Base-by-base conservation (phyloP, 129 eudicot genomes). In the Lactuca saligna region DNA sequence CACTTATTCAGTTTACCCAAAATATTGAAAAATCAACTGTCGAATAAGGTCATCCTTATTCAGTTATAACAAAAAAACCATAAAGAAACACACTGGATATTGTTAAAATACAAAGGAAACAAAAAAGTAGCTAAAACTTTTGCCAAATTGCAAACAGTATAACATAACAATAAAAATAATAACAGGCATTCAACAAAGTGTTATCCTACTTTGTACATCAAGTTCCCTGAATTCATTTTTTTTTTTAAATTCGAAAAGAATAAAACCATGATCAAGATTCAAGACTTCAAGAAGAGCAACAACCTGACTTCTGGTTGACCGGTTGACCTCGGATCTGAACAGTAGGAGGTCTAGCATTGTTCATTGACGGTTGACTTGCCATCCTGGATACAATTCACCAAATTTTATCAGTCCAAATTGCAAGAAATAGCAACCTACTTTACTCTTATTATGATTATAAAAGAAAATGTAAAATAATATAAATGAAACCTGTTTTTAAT, bases 301-400 rank as follows among this genome's bases (percentile, higher is more conserved):
- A 92, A 32, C 98, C 98, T 29, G 88, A 72, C 73, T 79, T 92
- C 66, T 89, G 95, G 80, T 86, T 87, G 55, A 92, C 89, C n/a
- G 98, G 98, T 61, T 86, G 95, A 62, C 98, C 95, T 60, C 86
- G 83, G 63, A 92, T 87, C 76, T 89, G 89, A 66, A 92, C 98
- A 0, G 95, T 89, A 9, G 96, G 84, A 20, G 95, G 95, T 62
- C 82, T 79, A 9, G 95, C 91, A 63, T 81, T 91, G 70, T 77
- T 90, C 84, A 67, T 74, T 34, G 88, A 82, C 7, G 98, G 98
- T 77, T 92, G 96, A 64, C 98, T 92, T 15, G 96, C 98, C 98
- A 92, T 92, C 87, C 98, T 92, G 75, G 51, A 62, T 9, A 49
- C 13, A n/a, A 62, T 9, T 38, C 13, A n/a, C 56, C 53, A 35